Percentiles rank a stretch among this genome's conserved stretches.
Conservation (phyloP, 2,329 filamentous ascomycete species). For the Pyricularia pennisetigena region DNA sequence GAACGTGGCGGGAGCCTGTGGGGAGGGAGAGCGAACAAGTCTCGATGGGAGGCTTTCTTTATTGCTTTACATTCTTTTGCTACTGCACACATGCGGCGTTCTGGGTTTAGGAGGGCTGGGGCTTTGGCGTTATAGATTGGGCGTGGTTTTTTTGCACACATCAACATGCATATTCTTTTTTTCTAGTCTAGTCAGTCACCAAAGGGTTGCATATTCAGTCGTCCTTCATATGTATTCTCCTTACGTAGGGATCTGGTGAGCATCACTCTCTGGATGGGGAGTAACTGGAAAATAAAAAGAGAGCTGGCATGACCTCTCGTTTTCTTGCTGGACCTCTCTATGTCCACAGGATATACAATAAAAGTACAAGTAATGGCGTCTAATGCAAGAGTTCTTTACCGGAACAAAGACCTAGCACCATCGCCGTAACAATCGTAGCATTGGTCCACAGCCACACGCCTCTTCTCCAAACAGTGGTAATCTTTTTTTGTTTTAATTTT, state of each 20-base stretch:
- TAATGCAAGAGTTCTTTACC: not conserved
- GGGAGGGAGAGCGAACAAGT: too few species aligned
- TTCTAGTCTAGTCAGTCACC: not conserved
- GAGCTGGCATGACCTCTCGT: not conserved
- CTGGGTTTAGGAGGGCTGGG: not conserved
- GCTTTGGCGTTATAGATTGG: not conserved
- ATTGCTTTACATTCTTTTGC: not conserved
- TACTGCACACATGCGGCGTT: not conserved
- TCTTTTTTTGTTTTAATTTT: too few species aligned
- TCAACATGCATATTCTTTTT: not conserved
- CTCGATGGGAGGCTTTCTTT: not conserved
- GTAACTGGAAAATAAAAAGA: conserved; percentile 9
- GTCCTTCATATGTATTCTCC: not conserved
- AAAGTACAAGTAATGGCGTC: not conserved
- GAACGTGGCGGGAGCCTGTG: conserved; percentile 8
- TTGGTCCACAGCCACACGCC: not conserved
- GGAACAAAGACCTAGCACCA: not conserved
- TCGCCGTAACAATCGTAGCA: not conserved
- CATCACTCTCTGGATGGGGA: not conserved
- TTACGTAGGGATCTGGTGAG: not conserved
- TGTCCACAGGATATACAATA: not conserved
- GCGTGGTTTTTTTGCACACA: not conserved
- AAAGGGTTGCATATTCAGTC: not conserved
- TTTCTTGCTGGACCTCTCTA: not conserved
- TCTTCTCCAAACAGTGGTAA: too few species aligned